Conservation (phyloP, 2,329 filamentous ascomycete genomes). For the Akanthomyces lecanii region DNA sequence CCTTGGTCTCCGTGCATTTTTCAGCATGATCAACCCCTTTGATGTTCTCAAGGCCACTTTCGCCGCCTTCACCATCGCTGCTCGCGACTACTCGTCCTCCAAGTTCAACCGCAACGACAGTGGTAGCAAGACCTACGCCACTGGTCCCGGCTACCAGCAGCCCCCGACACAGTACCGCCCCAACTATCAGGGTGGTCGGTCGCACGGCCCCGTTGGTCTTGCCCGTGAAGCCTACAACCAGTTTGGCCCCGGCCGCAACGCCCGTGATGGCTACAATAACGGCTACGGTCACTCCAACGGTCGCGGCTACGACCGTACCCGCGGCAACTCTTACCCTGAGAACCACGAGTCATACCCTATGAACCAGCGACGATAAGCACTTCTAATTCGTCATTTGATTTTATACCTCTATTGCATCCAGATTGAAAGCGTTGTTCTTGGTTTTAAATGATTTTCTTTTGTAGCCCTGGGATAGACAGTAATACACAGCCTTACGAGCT, state of each 20-base stretch:
- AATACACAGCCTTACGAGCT: conserved; percentile 5
- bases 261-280: background rate
- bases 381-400: background rate
- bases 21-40: conserved; percentile 17
- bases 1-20: conserved; percentile 20
- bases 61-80: conserved; percentile 5
- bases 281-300: background rate
- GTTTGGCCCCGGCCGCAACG: conserved; percentile 3
- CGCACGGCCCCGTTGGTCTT: background rate
- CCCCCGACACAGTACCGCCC: background rate
- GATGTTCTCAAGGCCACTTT: conserved; percentile 17
- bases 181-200: background rate
- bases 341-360: conserved; percentile 13
- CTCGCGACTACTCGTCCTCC: conserved; percentile 7
- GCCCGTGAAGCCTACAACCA: conserved; percentile 12
- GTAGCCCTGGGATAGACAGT: conserved; percentile 4
- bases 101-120: conserved; percentile 7
- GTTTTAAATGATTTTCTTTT: background rate
- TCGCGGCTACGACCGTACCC: conserved; percentile 7
- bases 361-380: conserved; percentile 7
- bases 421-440: conserved; percentile 6
- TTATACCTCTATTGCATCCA: conserved; percentile 1
- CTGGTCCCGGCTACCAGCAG: conserved; percentile 15
- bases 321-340: conserved; percentile 14
- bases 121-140: conserved; percentile 3